Evolutionary conservation across 2,329 filamentous ascomycete genomes (phyloP).

Genomic region (Escovopsis weberi): DNA sequence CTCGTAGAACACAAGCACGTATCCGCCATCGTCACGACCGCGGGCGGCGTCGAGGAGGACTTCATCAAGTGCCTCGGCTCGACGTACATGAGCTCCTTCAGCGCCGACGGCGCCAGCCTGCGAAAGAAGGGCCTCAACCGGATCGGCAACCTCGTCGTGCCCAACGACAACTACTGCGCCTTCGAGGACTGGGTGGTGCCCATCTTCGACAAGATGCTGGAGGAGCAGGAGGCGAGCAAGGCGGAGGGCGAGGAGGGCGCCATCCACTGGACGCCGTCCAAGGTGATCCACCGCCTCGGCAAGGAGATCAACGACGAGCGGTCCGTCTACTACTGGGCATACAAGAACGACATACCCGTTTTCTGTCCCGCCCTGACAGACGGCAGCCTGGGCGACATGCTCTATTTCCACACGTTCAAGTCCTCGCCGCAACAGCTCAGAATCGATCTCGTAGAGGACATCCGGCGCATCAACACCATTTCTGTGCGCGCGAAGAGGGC

Average conservation of each 20-base stretch:
- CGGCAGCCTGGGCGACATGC: slow-evolving; percentile 90
- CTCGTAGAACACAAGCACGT: slow-evolving; percentile 87
- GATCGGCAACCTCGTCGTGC: slow-evolving; percentile 90
- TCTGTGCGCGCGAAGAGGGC: slow-evolving; percentile 74
- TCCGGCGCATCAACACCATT: slow-evolving; percentile 83
- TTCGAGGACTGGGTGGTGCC: slow-evolving; percentile 98
- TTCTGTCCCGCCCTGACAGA: slow-evolving; percentile 96
- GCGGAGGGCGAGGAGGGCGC: slow-evolving; percentile 49
- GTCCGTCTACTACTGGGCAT: slow-evolving; percentile 94
- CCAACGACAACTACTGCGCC: slow-evolving; percentile 87
- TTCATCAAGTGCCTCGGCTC: slow-evolving; percentile 95
- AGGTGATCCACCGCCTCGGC: slow-evolving; percentile 77
- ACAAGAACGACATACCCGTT: slow-evolving; percentile 89
- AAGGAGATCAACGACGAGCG: slow-evolving; percentile 88
- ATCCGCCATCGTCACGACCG: slow-evolving; percentile 86
- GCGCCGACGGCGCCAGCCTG: slow-evolving; percentile 58
- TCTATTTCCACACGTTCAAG: slow-evolving; percentile 97
- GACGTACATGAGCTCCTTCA: slow-evolving; percentile 85
- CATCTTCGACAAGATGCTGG: slow-evolving; percentile 85
- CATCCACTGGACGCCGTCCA: slow-evolving; percentile 85
- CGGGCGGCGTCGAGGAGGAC: slow-evolving; percentile 91
- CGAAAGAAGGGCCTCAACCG: slow-evolving; percentile 81
- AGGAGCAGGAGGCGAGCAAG: slow-evolving; percentile 76
- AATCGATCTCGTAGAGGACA: slow-evolving; percentile 88
- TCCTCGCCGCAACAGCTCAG: slow-evolving; percentile 65